Evolutionary conservation across 2,329 filamentous ascomycete genomes (phyloP).

Genomic region (Whalleya microplaca): DNA sequence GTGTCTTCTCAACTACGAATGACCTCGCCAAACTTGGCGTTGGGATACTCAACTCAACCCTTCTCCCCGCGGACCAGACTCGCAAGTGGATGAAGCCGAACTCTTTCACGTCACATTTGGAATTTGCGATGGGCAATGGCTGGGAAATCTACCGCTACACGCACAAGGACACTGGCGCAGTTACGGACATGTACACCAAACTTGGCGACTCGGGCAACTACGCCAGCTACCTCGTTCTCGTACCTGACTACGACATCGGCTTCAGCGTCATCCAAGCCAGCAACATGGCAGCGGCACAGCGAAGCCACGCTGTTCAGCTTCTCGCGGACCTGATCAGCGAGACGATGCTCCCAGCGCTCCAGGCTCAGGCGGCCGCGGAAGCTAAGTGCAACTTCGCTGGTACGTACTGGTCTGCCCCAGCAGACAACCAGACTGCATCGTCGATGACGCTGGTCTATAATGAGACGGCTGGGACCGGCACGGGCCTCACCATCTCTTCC

Average conservation of each 20-base stretch:
- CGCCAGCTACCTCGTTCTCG: conserved; percentile 37
- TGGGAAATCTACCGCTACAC: conserved; percentile 44
- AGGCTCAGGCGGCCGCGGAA: conserved; percentile 32
- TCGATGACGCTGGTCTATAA: conserved; percentile 23
- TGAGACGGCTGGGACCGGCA: conserved; percentile 18
- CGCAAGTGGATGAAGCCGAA: conserved; percentile 46
- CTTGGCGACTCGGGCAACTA: conserved; percentile 39
- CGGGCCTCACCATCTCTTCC: conserved; percentile 25
- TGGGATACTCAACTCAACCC: conserved; percentile 42
- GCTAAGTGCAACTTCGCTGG: conserved; percentile 31
- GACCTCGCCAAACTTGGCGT: conserved; percentile 43
- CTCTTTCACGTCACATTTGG: conserved; percentile 39
- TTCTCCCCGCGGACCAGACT: conserved; percentile 39
- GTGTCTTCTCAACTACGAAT: conserved; percentile 39
- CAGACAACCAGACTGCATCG: conserved; percentile 10
- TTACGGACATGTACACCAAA: conserved; percentile 43
- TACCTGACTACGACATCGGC: conserved; percentile 41
- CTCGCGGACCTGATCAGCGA: conserved; percentile 36
- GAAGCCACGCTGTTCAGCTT: conserved; percentile 22
- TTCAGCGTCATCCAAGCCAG: conserved; percentile 39
- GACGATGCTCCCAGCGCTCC: conserved; percentile 31
- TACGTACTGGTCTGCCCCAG: conserved; percentile 29
- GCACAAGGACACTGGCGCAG: conserved; percentile 21
- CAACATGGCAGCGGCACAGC: conserved; percentile 7
- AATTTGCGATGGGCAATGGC: conserved; percentile 40